These are phyloP conservation scores for Oemleria cerasiformis DNA, from an alignment of 306 rosid genomes.

Conservation along the genomic window DNA sequence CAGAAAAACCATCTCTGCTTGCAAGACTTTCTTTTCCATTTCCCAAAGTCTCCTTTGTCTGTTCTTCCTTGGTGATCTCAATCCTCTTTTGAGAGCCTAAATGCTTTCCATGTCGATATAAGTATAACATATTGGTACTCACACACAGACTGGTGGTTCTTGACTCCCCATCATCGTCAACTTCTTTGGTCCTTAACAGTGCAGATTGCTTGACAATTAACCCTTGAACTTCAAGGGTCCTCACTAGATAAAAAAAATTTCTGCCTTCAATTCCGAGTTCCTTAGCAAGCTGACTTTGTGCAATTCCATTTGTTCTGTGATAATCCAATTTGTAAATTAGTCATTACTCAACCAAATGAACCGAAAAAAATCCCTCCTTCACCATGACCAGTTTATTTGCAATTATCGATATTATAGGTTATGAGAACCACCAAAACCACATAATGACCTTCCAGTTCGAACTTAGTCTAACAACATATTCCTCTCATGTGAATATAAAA, in stretches of 20 bases:
- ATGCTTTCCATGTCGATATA: slow-evolving; percentile 65
- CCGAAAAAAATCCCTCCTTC: not conserved
- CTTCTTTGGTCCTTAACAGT: slow-evolving; percentile 60
- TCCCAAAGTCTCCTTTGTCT: slow-evolving; percentile 19
- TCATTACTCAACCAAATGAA: slow-evolving; percentile 22
- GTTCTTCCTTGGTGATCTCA: slow-evolving; percentile 55
- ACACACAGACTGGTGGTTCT: slow-evolving; percentile 38
- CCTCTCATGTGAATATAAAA: not conserved
- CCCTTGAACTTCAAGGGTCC: slow-evolving; percentile 78
- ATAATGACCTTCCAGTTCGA: not conserved
- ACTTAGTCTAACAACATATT: not conserved
- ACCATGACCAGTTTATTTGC: slow-evolving; percentile 1
- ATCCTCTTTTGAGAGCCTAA: slow-evolving; percentile 62
- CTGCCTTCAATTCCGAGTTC: slow-evolving; percentile 56
- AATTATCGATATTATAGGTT: not conserved
- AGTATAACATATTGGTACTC: slow-evolving; percentile 70
- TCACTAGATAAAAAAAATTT: slow-evolving; percentile 63
- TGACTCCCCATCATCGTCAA: slow-evolving; percentile 37
- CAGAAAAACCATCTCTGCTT: slow-evolving; percentile 23
- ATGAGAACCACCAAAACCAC: not conserved
- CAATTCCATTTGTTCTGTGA: slow-evolving; percentile 58
- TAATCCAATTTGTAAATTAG: slow-evolving; percentile 1
- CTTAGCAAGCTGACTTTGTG: slow-evolving; percentile 73
- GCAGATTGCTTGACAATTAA: slow-evolving; percentile 69
- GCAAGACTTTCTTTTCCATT: slow-evolving; percentile 23